A percentile compares a stretch with the other conserved stretches of the same genome.
phyloP scores from a whole-genome alignment of 2,329 filamentous ascomycete genomes.

The Erysiphe pulchra region DNA sequence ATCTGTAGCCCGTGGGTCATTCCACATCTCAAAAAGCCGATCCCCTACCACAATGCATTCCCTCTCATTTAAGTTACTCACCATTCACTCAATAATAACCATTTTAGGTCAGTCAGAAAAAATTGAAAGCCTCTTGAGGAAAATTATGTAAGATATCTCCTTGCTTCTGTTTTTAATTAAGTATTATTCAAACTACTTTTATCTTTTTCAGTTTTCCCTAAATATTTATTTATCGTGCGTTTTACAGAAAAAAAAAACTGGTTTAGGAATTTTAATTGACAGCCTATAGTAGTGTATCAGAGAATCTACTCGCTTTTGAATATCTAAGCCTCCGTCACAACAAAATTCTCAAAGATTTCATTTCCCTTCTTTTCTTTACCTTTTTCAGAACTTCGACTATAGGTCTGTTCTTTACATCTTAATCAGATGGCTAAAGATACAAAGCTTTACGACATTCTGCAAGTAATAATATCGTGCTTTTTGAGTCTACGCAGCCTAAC shows the following conservation, averaged over 20 bases:
- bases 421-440: slow-evolving; percentile 47
- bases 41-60: background rate
- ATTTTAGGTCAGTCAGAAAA: background rate
- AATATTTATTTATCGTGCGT: too few species aligned
- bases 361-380: too few species aligned
- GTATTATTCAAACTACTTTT: too few species aligned
- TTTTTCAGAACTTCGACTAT: too few species aligned
- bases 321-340: too few species aligned
- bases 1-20: background rate
- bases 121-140: background rate
- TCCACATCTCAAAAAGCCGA: background rate
- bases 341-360: too few species aligned
- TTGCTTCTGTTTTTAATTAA: background rate
- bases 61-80: too few species aligned
- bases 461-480: slow-evolving; percentile 27
- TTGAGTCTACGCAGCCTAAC: background rate
- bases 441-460: slow-evolving; percentile 54
- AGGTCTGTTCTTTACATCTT: background rate
- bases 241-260: too few species aligned
- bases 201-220: background rate
- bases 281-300: too few species aligned
- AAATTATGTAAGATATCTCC: background rate
- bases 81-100: too few species aligned
- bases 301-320: too few species aligned
- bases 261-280: too few species aligned